Percentiles rank a stretch among this genome's conserved stretches.
Evolutionary conservation across 805 yeast genomes (phyloP).

Genomic region (Priceomyces melissophilus): DNA sequence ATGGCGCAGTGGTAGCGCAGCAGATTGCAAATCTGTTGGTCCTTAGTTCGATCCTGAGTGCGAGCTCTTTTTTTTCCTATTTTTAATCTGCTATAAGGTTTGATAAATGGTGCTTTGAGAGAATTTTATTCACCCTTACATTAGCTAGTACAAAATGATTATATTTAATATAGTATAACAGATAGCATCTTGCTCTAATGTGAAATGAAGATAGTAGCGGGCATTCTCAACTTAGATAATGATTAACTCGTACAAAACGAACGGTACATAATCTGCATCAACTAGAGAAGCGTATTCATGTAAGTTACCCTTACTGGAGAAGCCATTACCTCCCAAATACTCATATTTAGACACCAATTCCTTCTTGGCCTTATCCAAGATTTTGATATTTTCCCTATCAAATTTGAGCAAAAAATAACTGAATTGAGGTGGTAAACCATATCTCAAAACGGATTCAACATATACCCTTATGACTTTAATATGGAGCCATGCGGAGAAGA

Average conservation of each 20-base stretch:
- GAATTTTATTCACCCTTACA: too few relatives aligned
- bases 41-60: slow-evolving; percentile 96
- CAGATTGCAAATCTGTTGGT: slow-evolving; percentile 99
- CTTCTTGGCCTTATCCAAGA: slow-evolving; percentile 55
- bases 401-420: slow-evolving; percentile 49
- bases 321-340: slow-evolving; percentile 88
- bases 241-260: slow-evolving; percentile 67
- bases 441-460: slow-evolving; percentile 91
- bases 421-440: slow-evolving; percentile 95
- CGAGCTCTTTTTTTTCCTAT: slow-evolving; percentile 54
- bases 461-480: slow-evolving; percentile 81
- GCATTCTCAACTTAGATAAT: too few relatives aligned
- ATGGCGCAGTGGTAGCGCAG: slow-evolving; percentile 99
- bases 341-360: slow-evolving; percentile 76
- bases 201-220: too few relatives aligned
- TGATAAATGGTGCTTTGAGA: too few relatives aligned
- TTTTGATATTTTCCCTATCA: slow-evolving; percentile 31
- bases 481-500: slow-evolving; percentile 84
- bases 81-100: background rate
- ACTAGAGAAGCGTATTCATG: slow-evolving; percentile 89
- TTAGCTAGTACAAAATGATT: too few relatives aligned
- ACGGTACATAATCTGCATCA: slow-evolving; percentile 95
- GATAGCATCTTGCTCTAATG: too few relatives aligned
- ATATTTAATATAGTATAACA: too few relatives aligned
- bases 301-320: slow-evolving; percentile 64